Conservation (phyloP, 495 filamentous ascomycete species). For the Podospora appendiculata region DNA sequence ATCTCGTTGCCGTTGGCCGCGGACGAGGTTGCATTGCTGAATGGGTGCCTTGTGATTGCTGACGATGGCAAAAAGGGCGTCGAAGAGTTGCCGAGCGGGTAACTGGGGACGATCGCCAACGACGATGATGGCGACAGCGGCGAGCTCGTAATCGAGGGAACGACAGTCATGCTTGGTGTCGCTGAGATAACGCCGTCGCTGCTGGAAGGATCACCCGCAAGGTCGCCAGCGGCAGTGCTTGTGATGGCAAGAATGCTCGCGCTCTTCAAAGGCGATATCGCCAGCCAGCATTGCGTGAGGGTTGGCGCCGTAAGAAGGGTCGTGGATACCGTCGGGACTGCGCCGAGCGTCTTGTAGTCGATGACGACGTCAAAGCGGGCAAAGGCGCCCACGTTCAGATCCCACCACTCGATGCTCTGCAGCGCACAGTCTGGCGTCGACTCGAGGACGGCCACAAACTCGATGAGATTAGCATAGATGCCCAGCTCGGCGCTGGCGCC, state of each 20-base stretch:
- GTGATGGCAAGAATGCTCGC: not conserved
- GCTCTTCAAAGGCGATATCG: not conserved
- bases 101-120: not conserved
- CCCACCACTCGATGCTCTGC: slow-evolving; percentile 24
- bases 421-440: slow-evolving; percentile 15
- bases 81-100: not conserved
- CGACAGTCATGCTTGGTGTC: not conserved
- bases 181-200: not conserved
- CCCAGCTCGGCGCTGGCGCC: slow-evolving; percentile 33
- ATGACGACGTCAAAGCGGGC: slow-evolving; percentile 26
- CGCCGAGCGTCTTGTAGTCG: slow-evolving; percentile 26
- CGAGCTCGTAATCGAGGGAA: not conserved
- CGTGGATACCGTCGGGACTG: slow-evolving; percentile 29
- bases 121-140: not conserved
- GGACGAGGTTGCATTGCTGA: not conserved
- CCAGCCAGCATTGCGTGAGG: slow-evolving; percentile 24
- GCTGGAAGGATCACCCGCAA: not conserved
- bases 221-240: not conserved
- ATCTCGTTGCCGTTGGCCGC: not conserved
- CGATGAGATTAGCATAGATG: slow-evolving; percentile 33
- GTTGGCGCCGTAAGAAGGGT: slow-evolving; percentile 28
- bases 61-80: no score
- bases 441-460: slow-evolving; percentile 32
- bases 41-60: no score
- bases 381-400: slow-evolving; percentile 30